phyloP scores from a whole-genome alignment of 163 green algal genomes.

The Scenedesmus sp. region DNA sequence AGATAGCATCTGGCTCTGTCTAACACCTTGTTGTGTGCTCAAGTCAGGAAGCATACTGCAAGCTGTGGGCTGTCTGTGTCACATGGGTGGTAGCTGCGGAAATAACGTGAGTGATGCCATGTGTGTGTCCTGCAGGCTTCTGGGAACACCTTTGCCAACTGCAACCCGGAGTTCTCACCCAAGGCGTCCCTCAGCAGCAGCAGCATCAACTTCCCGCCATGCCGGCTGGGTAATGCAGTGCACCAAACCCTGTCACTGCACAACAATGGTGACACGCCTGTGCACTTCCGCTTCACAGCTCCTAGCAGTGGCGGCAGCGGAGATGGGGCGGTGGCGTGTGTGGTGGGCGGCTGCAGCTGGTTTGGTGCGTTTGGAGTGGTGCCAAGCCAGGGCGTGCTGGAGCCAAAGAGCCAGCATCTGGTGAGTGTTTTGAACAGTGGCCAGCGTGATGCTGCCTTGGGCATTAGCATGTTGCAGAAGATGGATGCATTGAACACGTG shows the following conservation, averaged over 20 bases:
- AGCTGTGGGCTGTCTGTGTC: too few relatives aligned
- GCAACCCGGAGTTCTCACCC: constrained; percentile 72
- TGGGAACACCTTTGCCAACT: constrained; percentile 77
- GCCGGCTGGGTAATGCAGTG: constrained; percentile 54
- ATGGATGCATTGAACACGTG: too few relatives aligned
- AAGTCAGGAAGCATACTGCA: too few relatives aligned
- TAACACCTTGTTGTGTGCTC: too few relatives aligned
- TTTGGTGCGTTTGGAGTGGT: constrained; percentile 55
- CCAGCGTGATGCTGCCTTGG: too few relatives aligned
- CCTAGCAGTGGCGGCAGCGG: background rate
- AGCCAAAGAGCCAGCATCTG: constrained; percentile 69
- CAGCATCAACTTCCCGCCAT: constrained; percentile 70
- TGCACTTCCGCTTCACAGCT: constrained; percentile 66
- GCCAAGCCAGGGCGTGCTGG: constrained; percentile 69
- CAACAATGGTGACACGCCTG: constrained; percentile 80
- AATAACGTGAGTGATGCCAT: background rate
- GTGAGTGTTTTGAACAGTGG: constrained; percentile 43
- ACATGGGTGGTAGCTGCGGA: background rate
- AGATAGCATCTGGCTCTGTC: too few relatives aligned
- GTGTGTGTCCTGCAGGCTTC: constrained; percentile 50
- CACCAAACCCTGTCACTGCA: constrained; percentile 73
- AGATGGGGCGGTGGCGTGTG: background rate
- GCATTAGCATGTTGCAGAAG: too few relatives aligned
- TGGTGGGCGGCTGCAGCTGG: background rate
- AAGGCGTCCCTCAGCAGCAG: constrained; percentile 58